Conservation (phyloP, 306 rosid genomes). For the Rosa rugosa region DNA sequence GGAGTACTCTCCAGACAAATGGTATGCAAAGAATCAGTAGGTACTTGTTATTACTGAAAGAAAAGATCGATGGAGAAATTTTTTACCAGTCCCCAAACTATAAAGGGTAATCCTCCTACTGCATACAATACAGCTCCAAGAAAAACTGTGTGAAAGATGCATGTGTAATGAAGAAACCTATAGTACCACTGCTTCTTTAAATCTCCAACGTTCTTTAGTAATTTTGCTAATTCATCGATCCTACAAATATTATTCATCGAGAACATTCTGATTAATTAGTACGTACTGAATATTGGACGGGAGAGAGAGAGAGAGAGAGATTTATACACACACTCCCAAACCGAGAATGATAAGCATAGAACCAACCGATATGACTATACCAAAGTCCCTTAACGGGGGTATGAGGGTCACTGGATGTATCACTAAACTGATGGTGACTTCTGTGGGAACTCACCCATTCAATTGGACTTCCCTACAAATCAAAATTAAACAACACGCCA, state of each 20-base stretch:
- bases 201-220: background rate
- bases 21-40: too few relatives aligned
- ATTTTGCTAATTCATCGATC: background rate
- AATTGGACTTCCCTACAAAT: background rate
- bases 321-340: background rate
- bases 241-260: background rate
- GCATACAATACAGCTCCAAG: slow-evolving; percentile 53
- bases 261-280: too few relatives aligned
- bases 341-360: background rate
- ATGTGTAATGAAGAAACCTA: slow-evolving; percentile 54
- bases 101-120: slow-evolving; percentile 56
- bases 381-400: background rate
- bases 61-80: too few relatives aligned
- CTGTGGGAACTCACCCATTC: too few relatives aligned
- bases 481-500: too few relatives aligned
- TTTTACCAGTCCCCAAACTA: slow-evolving; percentile 46
- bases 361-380: background rate
- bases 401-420: background rate
- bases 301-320: background rate
- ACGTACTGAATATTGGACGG: too few relatives aligned
- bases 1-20: too few relatives aligned
- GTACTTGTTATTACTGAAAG: too few relatives aligned
- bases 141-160: slow-evolving; percentile 50
- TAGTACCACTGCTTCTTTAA: slow-evolving; percentile 57
- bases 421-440: background rate